Conservation (phyloP, 805 yeast species). For the Wickerhamiella azyma region DNA sequence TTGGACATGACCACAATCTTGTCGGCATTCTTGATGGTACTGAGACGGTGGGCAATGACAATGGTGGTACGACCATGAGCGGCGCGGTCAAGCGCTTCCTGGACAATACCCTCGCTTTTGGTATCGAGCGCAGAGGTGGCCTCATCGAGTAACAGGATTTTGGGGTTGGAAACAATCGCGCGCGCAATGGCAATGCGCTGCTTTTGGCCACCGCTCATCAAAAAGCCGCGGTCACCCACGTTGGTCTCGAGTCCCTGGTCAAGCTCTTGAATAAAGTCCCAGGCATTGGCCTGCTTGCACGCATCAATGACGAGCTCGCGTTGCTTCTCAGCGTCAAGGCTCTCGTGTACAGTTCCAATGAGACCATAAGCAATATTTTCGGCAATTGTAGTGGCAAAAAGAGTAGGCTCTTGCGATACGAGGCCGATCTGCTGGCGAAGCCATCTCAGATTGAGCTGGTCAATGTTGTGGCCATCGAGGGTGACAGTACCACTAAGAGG, state of each 20-base stretch:
- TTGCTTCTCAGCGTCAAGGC: constrained; percentile 25
- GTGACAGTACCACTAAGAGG: constrained; percentile 55
- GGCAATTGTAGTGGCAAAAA: constrained; percentile 71
- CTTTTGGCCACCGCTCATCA: constrained; percentile 52
- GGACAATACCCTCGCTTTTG: constrained; percentile 23
- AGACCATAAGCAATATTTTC: constrained; percentile 81
- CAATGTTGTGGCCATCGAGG: constrained; percentile 71
- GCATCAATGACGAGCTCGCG: constrained; percentile 25
- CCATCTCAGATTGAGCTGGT: constrained; percentile 54
- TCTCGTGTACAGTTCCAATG: constrained; percentile 50
- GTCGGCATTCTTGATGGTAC: constrained; percentile 35
- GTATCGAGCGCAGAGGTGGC: constrained; percentile 43
- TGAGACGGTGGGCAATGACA: constrained; percentile 35
- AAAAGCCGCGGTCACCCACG: constrained; percentile 32
- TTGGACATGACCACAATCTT: constrained; percentile 31
- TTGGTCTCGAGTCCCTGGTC: constrained; percentile 38
- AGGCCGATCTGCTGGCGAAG: constrained; percentile 63
- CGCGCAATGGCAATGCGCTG: constrained; percentile 55
- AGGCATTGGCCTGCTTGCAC: constrained; percentile 25
- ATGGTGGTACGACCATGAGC: constrained; percentile 29
- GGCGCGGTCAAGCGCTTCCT: constrained; percentile 16
- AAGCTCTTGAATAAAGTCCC: constrained; percentile 33
- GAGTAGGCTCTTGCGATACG: constrained; percentile 89
- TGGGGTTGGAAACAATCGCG: constrained; percentile 45
- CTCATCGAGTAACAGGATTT: constrained; percentile 43